Evolutionary conservation across 352 stramenopile genomes (phyloP).

Genomic region (Blastocystis sp.): DNA sequence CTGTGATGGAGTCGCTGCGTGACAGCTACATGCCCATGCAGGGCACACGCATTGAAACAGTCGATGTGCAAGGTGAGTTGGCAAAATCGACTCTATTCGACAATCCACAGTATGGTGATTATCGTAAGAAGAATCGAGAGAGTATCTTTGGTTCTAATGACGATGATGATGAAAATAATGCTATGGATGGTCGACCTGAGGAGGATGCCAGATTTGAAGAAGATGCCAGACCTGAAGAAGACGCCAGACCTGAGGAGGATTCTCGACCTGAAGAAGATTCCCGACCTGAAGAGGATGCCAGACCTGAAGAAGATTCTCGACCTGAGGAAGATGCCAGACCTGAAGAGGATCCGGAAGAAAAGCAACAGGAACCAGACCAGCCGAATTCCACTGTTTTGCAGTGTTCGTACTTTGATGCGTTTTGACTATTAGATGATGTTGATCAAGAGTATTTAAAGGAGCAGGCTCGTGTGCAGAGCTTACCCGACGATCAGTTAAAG

Average conservation of each 20-base stretch:
- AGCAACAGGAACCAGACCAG: not conserved
- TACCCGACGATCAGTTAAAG: not conserved
- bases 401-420: not conserved
- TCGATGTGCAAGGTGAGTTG: not conserved
- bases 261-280: too few species aligned
- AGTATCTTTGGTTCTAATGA: not conserved
- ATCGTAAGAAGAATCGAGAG: not conserved
- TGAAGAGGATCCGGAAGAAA: not conserved
- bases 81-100: not conserved
- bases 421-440: constrained; percentile 25
- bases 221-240: not conserved
- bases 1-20: not conserved
- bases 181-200: not conserved
- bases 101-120: constrained; percentile 33
- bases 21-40: constrained; percentile 9
- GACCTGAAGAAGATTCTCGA: too few species aligned
- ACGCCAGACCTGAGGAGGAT: too few species aligned
- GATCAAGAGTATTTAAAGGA: not conserved
- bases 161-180: not conserved
- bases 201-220: not conserved
- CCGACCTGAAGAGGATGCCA: too few species aligned
- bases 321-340: too few species aligned
- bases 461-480: not conserved
- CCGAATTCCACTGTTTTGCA: not conserved
- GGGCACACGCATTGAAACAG: not conserved